Percentiles rank a stretch among this genome's conserved stretches.
phyloP scores from a whole-genome alignment of 2,329 filamentous ascomycete genomes.

The Cytospora piceae region DNA sequence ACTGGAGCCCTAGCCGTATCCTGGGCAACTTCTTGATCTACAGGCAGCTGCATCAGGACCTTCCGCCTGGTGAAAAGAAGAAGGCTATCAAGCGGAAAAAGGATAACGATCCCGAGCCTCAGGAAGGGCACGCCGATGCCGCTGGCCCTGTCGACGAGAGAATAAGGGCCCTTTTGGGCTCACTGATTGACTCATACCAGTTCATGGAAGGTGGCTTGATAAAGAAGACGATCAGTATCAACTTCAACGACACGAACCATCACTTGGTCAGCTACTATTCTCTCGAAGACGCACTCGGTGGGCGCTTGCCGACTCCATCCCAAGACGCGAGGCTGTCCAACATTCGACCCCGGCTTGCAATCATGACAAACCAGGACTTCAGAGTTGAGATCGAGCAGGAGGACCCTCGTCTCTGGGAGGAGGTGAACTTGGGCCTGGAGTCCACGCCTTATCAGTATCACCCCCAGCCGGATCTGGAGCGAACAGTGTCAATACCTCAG shows the following conservation, averaged over 20 bases:
- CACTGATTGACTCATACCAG: slow-evolving; percentile 84
- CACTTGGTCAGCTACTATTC: slow-evolving; percentile 91
- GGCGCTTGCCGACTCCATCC: slow-evolving; percentile 61
- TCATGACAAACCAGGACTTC: slow-evolving; percentile 68
- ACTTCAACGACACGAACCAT: slow-evolving; percentile 73
- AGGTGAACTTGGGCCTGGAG: not conserved
- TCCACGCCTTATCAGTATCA: not conserved
- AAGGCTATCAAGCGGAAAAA: slow-evolving; percentile 74
- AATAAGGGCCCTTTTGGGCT: slow-evolving; percentile 67
- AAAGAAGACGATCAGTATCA: slow-evolving; percentile 91
- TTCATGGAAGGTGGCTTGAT: slow-evolving; percentile 83
- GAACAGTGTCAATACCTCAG: not conserved
- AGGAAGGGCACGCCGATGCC: slow-evolving; percentile 34
- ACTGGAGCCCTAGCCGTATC: slow-evolving; percentile 88
- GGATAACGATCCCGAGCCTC: slow-evolving; percentile 40
- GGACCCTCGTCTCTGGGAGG: slow-evolving; percentile 42
- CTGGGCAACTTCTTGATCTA: slow-evolving; percentile 86
- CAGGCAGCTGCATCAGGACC: slow-evolving; percentile 77
- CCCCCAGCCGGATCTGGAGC: slow-evolving; percentile 9
- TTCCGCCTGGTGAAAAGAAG: slow-evolving; percentile 84
- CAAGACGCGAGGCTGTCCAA: slow-evolving; percentile 54
- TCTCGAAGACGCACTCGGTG: slow-evolving; percentile 73
- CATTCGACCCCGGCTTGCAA: slow-evolving; percentile 59
- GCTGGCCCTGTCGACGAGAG: slow-evolving; percentile 35
- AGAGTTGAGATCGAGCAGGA: slow-evolving; percentile 66